Evolutionary conservation across 2,329 filamentous ascomycete species (phyloP).

Genomic region (Talaromyces sp.): DNA sequence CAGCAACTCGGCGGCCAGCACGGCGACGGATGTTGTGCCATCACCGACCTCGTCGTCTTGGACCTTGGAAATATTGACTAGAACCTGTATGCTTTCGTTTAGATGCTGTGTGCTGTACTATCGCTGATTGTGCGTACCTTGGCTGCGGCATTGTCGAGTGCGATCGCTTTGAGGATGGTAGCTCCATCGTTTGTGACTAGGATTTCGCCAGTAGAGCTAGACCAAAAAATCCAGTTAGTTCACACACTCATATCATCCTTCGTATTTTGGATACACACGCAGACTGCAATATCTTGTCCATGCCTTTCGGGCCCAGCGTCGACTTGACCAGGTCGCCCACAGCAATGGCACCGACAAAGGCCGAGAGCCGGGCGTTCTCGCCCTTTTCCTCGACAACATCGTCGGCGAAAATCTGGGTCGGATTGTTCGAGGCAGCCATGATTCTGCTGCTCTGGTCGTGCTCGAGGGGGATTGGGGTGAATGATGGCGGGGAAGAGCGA

Average conservation of each 20-base stretch:
- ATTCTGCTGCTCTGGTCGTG: slow-evolving; percentile 5
- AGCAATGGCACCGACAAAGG: slow-evolving; percentile 96
- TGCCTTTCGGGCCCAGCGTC: slow-evolving; percentile 93
- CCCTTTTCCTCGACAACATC: slow-evolving; percentile 97
- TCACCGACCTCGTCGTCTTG: slow-evolving; percentile 99
- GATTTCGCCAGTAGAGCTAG: slow-evolving; percentile 87
- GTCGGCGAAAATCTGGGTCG: slow-evolving; percentile 96
- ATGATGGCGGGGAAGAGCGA: slow-evolving; percentile 9
- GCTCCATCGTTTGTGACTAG: slow-evolving; percentile 99
- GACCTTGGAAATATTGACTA: slow-evolving; percentile 99
- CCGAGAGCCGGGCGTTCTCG: slow-evolving; percentile 97
- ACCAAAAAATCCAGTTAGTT: slow-evolving; percentile 8
- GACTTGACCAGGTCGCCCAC: slow-evolving; percentile 97
- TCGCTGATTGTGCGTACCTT: slow-evolving; percentile 59
- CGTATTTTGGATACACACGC: slow-evolving; percentile 56
- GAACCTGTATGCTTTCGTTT: slow-evolving; percentile 18
- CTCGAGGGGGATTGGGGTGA: neutral
- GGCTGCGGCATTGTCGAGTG: slow-evolving; percentile 94
- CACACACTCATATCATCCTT: neutral
- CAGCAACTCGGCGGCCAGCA: slow-evolving; percentile 88
- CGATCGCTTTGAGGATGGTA: slow-evolving; percentile 96
- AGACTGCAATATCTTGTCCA: slow-evolving; percentile 97
- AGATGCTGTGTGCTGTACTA: neutral
- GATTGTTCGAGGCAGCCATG: slow-evolving; percentile 51
- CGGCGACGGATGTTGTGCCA: slow-evolving; percentile 95